These are phyloP conservation scores for Malus asiatica DNA, from an alignment of 306 rosid species.

Conservation along the genomic window DNA sequence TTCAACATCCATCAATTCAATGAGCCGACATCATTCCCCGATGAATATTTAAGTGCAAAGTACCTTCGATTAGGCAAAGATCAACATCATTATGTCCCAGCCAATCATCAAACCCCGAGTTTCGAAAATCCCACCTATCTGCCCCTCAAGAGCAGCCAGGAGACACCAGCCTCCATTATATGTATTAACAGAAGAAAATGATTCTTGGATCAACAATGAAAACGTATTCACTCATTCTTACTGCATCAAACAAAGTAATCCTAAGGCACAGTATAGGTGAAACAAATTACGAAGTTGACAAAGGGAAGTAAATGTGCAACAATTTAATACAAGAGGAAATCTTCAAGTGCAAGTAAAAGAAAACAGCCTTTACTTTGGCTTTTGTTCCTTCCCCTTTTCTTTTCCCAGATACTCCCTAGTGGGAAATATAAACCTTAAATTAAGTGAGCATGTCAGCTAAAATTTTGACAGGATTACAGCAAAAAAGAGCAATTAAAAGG, in stretches of 20 bases:
- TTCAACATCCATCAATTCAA: neutral
- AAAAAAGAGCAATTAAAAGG: conserved; percentile 9
- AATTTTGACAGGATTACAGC: conserved; percentile 24
- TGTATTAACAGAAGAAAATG: neutral
- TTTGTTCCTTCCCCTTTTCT: conserved; percentile 3
- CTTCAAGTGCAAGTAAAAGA: conserved; percentile 19
- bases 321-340: conserved; percentile 14
- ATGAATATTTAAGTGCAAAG: conserved; percentile 14
- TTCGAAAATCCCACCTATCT: conserved; percentile 32
- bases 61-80: conserved; percentile 8
- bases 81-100: conserved; percentile 19
- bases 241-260: neutral
- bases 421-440: conserved; percentile 23
- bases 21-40: conserved; percentile 24
- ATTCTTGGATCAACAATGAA: conserved; percentile 4
- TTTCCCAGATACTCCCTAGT: conserved; percentile 23
- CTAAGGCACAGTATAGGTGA: conserved; percentile 2
- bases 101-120: conserved; percentile 27
- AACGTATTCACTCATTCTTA: neutral
- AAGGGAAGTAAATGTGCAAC: neutral
- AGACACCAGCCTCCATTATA: conserved; percentile 19
- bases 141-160: conserved; percentile 20
- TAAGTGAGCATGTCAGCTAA: conserved; percentile 26
- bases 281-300: neutral
- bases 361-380: conserved; percentile 35